A percentile compares a stretch with the other conserved stretches of the same genome.
Conservation (phyloP, 768 basidiomycete species). For the Porpolomopsis calyptriformis region DNA sequence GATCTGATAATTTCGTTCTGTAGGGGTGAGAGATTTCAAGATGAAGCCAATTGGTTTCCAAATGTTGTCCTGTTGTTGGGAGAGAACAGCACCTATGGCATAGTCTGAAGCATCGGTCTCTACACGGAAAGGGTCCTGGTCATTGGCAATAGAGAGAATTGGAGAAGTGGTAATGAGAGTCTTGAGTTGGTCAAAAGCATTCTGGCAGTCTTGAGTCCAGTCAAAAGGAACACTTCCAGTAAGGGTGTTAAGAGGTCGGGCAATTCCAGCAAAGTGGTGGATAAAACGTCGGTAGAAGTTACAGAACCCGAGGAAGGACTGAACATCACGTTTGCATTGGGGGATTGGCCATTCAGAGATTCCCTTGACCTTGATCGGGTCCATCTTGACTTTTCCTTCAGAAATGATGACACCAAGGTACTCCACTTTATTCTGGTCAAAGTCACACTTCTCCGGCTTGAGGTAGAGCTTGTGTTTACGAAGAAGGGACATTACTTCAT, state of each 20-base stretch:
- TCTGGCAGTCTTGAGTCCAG: constrained; percentile 10
- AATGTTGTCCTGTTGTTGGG: constrained; percentile 13
- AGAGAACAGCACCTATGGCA: constrained; percentile 20
- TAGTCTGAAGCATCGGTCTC: constrained; percentile 20
- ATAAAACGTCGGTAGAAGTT: constrained; percentile 32
- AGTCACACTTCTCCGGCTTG: constrained; percentile 29
- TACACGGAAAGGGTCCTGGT: neutral
- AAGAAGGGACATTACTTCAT: constrained; percentile 18
- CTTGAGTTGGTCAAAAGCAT: constrained; percentile 20
- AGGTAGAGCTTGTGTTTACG: constrained; percentile 23
- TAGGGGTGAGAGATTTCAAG: too few relatives aligned
- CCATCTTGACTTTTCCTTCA: constrained; percentile 18
- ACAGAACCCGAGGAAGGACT: constrained; percentile 26
- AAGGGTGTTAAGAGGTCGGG: constrained; percentile 20
- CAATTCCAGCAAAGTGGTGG: constrained; percentile 12
- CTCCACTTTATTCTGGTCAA: constrained; percentile 15
- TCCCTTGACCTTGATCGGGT: constrained; percentile 23
- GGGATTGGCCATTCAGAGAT: constrained; percentile 21
- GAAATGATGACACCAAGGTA: constrained; percentile 20
- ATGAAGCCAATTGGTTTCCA: too few relatives aligned
- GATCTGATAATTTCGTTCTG: too few relatives aligned
- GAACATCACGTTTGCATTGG: constrained; percentile 16
- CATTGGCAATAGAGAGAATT: neutral
- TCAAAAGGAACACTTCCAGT: constrained; percentile 16
- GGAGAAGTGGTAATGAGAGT: constrained; percentile 8